A percentile compares a stretch with the other conserved stretches of the same genome.
phyloP scores from a whole-genome alignment of 768 basidiomycete genomes.

The Russula griseocarnosa region DNA sequence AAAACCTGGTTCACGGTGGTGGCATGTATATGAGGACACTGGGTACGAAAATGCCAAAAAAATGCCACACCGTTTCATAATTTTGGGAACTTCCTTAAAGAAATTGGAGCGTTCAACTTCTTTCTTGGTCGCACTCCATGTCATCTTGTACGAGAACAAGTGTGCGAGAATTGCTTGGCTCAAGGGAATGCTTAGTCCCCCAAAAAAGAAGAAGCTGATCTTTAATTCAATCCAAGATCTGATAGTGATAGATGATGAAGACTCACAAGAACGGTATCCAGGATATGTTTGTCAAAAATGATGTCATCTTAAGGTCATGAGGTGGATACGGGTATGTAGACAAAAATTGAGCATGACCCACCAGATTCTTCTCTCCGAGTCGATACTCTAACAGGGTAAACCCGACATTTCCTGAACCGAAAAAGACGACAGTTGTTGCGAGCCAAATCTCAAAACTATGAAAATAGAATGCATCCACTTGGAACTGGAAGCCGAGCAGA shows the following conservation, averaged over 20 bases:
- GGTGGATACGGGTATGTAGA: not conserved
- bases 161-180: constrained; percentile 62
- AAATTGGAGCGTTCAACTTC: constrained; percentile 87
- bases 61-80: constrained; percentile 52
- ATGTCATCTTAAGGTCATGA: constrained; percentile 26
- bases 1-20: constrained; percentile 42
- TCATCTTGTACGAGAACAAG: constrained; percentile 71
- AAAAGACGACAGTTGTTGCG: constrained; percentile 72
- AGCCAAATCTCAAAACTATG: constrained; percentile 80
- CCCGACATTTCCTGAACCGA: constrained; percentile 66
- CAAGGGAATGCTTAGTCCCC: constrained; percentile 69
- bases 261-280: constrained; percentile 44
- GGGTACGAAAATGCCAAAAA: not conserved
- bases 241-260: constrained; percentile 7
- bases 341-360: constrained; percentile 9
- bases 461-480: constrained; percentile 72
- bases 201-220: constrained; percentile 71
- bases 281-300: constrained; percentile 35
- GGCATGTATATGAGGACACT: not conserved
- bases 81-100: constrained; percentile 85
- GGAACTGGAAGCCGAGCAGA: constrained; percentile 67
- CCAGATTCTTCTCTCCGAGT: constrained; percentile 44
- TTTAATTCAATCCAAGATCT: not conserved
- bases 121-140: constrained; percentile 77
- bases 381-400: constrained; percentile 72